Evolutionary conservation across 78 protist species (phyloP).

Genomic region (Isochrysis galbana): DNA sequence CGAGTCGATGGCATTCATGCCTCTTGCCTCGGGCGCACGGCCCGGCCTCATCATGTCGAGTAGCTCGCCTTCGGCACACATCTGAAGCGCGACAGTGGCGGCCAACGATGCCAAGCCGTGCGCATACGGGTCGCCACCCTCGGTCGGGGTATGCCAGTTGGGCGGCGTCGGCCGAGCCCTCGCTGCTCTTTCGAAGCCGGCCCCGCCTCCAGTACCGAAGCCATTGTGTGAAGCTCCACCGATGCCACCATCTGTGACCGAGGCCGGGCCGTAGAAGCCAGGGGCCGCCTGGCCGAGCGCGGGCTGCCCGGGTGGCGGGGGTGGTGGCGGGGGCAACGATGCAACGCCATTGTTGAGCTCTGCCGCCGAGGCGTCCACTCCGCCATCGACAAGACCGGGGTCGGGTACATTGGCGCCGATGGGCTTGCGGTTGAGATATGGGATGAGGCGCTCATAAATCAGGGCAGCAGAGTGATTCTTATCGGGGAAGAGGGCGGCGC

Average conservation of each 20-base stretch:
- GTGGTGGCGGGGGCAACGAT: background rate
- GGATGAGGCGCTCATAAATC: background rate
- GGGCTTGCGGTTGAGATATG: background rate
- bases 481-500: constrained; percentile 5
- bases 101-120: background rate
- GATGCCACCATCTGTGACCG: background rate
- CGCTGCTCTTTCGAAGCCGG: background rate
- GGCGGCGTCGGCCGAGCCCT: background rate
- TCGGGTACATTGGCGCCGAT: background rate
- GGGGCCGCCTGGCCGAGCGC: background rate
- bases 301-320: background rate
- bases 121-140: background rate
- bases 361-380: background rate
- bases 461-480: background rate
- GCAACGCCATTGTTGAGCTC: too few relatives aligned
- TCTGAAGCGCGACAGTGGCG: background rate
- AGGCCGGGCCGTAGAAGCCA: background rate
- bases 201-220: background rate
- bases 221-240: background rate
- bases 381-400: too few relatives aligned
- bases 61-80: background rate
- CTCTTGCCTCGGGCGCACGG: background rate
- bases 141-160: background rate
- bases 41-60: background rate
- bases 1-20: background rate